Evolutionary conservation across 805 yeast species (phyloP).

Genomic region (Sporopachydermia quercuum): DNA sequence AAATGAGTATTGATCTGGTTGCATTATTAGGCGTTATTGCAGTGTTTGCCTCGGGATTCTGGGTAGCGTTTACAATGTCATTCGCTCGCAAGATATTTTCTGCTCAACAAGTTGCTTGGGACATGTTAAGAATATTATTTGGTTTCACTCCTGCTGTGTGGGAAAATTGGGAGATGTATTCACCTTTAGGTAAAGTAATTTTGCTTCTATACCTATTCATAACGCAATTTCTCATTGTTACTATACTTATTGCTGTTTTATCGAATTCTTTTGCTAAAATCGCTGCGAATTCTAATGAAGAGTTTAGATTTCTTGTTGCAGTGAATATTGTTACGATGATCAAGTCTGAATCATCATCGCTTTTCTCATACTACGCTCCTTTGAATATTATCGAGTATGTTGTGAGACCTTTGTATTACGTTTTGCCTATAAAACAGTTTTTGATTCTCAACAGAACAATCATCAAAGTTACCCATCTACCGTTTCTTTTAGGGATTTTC

Average conservation of each 20-base stretch:
- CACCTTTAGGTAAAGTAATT: conserved; percentile 29
- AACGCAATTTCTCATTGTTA: conserved; percentile 38
- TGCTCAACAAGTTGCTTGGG: conserved; percentile 31
- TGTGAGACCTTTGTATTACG: conserved; percentile 17
- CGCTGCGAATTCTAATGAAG: conserved; percentile 21
- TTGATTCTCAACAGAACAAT: conserved; percentile 18
- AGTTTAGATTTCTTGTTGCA: conserved; percentile 21
- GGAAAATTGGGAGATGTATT: conserved; percentile 36
- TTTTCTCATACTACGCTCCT: conserved; percentile 22
- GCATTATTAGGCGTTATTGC: conserved; percentile 33
- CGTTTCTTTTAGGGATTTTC: conserved; percentile 19
- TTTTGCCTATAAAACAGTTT: conserved; percentile 17
- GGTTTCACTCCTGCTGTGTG: conserved; percentile 50
- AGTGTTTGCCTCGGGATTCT: conserved; percentile 39
- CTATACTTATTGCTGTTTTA: conserved; percentile 40
- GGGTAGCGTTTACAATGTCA: conserved; percentile 35
- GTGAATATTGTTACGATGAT: conserved; percentile 23
- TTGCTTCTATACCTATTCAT: conserved; percentile 36
- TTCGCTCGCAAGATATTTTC: conserved; percentile 27
- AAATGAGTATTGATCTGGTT: conserved; percentile 34
- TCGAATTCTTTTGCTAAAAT: conserved; percentile 22
- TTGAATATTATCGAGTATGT: conserved; percentile 19
- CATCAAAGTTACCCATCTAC: conserved; percentile 23
- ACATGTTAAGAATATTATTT: conserved; percentile 35
- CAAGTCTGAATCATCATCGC: conserved; percentile 20